These are phyloP conservation scores for Chrysoporthe puriensis DNA, from an alignment of 2,329 filamentous ascomycete species.

Conservation along the genomic window DNA sequence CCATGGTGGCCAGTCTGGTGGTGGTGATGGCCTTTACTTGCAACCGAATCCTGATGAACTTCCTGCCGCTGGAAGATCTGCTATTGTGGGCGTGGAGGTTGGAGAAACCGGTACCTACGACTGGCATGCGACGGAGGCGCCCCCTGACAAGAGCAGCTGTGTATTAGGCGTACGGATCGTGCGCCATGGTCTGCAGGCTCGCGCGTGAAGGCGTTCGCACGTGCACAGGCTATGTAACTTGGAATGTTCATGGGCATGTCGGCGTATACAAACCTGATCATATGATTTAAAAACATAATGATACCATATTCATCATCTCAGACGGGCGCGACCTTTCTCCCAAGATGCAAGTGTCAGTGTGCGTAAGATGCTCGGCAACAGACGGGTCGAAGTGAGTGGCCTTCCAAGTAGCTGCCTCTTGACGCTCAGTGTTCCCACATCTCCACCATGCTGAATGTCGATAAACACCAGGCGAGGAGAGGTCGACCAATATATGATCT, in stretches of 20 bases:
- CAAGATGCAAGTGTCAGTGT: too few species aligned
- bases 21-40: conserved; percentile 62
- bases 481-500: too few species aligned
- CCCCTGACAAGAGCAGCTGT: conserved; percentile 5
- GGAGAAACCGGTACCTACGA: conserved; percentile 64
- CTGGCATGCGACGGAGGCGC: conserved; percentile 33
- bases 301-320: neutral
- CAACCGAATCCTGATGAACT: conserved; percentile 57
- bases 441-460: too few species aligned
- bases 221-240: neutral
- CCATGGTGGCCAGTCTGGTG: conserved; percentile 64
- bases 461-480: too few species aligned
- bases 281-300: neutral
- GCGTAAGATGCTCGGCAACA: too few species aligned
- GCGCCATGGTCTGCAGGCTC: neutral
- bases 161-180: conserved; percentile 12
- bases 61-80: conserved; percentile 67
- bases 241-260: neutral
- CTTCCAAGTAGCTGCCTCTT: too few species aligned
- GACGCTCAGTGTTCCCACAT: too few species aligned
- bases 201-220: neutral
- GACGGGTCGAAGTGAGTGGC: too few species aligned
- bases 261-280: neutral
- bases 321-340: too few species aligned
- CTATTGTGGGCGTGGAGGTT: conserved; percentile 64